Evolutionary conservation across 2,329 filamentous ascomycete species (phyloP).

Genomic region (Beauveria brongniartii): DNA sequence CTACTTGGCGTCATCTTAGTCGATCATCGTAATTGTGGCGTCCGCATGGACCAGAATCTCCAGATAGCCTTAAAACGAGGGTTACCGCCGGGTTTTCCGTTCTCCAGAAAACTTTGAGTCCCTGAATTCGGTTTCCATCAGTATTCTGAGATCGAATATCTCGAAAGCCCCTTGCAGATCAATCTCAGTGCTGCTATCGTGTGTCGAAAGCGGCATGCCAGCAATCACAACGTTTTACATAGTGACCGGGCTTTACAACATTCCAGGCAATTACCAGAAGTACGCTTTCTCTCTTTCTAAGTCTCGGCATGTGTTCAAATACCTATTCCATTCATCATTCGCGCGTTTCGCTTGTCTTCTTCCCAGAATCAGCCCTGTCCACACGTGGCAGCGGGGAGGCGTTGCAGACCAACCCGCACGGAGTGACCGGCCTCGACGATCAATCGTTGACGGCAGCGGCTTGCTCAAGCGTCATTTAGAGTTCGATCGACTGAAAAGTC

Average conservation of each 20-base stretch:
- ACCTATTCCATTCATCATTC: background rate
- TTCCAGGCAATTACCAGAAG: too few relatives aligned
- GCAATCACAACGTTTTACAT: too few relatives aligned
- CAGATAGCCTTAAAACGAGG: background rate
- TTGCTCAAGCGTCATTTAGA: background rate
- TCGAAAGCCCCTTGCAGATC: too few relatives aligned
- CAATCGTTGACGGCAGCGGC: background rate
- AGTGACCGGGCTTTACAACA: too few relatives aligned
- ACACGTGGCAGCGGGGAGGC: background rate
- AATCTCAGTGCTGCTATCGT: too few relatives aligned
- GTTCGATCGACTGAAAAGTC: background rate
- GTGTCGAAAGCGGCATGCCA: too few relatives aligned
- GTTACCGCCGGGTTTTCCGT: background rate
- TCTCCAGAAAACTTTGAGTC: background rate
- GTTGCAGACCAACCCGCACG: background rate
- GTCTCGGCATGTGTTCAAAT: background rate
- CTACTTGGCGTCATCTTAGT: background rate
- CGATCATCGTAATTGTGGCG: slow-evolving; percentile 2
- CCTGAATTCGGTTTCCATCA: too few relatives aligned
- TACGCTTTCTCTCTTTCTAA: background rate
- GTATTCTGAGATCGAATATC: too few relatives aligned
- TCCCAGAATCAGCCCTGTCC: background rate
- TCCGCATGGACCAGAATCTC: background rate
- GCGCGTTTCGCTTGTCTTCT: background rate
- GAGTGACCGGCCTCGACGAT: background rate